These are phyloP conservation scores for Penicillium antarcticum DNA, from an alignment of 495 filamentous ascomycete species.

Conservation along the genomic window DNA sequence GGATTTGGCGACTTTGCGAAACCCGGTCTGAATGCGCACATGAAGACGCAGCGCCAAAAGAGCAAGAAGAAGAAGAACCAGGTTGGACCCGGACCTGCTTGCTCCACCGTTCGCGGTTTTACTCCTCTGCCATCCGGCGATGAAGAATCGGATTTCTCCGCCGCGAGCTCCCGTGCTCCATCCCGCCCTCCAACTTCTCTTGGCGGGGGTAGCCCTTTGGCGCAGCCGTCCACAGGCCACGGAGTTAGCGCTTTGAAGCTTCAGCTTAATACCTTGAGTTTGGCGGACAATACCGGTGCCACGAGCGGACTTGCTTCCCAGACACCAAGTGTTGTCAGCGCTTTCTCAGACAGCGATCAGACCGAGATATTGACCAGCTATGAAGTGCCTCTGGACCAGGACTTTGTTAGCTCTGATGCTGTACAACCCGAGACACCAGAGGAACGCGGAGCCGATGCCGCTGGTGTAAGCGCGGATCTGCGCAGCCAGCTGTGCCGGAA, in stretches of 20 bases:
- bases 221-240: constrained; percentile 56
- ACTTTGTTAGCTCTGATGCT: constrained; percentile 79
- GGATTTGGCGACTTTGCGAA: constrained; percentile 13
- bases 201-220: constrained; percentile 48
- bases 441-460: constrained; percentile 4
- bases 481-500: constrained; percentile 59
- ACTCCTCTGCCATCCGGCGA: constrained; percentile 82
- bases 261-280: constrained; percentile 67
- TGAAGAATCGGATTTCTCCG: constrained; percentile 76
- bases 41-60: constrained; percentile 37
- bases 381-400: constrained; percentile 81
- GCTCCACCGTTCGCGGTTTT: constrained; percentile 75
- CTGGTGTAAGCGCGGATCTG: constrained; percentile 21
- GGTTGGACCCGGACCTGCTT: constrained; percentile 59
- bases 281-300: constrained; percentile 36
- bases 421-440: constrained; percentile 32
- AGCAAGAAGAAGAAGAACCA: constrained; percentile 53
- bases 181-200: constrained; percentile 24
- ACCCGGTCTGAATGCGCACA: constrained; percentile 23
- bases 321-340: constrained; percentile 52
- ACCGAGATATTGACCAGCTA: constrained; percentile 69
- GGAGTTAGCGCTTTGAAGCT: constrained; percentile 77
- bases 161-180: constrained; percentile 43
- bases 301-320: constrained; percentile 37
- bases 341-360: constrained; percentile 54